A percentile compares a stretch with the other conserved stretches of the same genome.
Evolutionary conservation across 108 stramenopile genomes (phyloP).

Genomic region (Hondaea fermentalgiana): DNA sequence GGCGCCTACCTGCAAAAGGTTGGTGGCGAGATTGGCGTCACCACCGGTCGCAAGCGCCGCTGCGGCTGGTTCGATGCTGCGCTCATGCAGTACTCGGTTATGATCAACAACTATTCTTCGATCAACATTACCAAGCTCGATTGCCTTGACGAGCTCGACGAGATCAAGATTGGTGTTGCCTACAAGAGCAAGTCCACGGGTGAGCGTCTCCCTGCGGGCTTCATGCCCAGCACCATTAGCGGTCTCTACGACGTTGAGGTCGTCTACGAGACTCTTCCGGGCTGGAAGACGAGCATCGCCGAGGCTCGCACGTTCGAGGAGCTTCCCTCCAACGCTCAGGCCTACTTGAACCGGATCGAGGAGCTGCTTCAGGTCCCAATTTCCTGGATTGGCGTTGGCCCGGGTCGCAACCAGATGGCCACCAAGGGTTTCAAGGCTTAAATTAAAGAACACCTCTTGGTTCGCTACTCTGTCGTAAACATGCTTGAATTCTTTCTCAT

Average conservation of each 20-base stretch:
- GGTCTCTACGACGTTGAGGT: constrained; percentile 74
- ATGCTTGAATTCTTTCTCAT: no score
- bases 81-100: constrained; percentile 80
- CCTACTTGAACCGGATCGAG: constrained; percentile 82
- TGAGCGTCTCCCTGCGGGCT: constrained; percentile 51
- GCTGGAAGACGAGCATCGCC: constrained; percentile 88
- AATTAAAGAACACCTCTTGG: no score
- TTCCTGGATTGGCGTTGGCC: constrained; percentile 95
- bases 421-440: constrained; percentile 12
- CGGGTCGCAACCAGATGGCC: constrained; percentile 62
- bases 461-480: no score
- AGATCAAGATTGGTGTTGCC: constrained; percentile 67
- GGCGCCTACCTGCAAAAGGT: constrained; percentile 72
- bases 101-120: constrained; percentile 89
- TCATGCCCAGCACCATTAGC: constrained; percentile 82
- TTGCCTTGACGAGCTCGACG: constrained; percentile 78
- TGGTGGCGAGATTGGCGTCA: constrained; percentile 93
- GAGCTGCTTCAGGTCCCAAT: constrained; percentile 82
- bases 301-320: constrained; percentile 77
- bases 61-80: constrained; percentile 98
- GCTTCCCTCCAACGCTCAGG: constrained; percentile 77
- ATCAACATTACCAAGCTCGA: constrained; percentile 97
- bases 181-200: constrained; percentile 72
- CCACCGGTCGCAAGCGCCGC: constrained; percentile 79
- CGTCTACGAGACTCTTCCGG: constrained; percentile 81